These are phyloP conservation scores for Coelastrella sp. DNA, from an alignment of 139 green algal genomes.

Conservation along the genomic window DNA sequence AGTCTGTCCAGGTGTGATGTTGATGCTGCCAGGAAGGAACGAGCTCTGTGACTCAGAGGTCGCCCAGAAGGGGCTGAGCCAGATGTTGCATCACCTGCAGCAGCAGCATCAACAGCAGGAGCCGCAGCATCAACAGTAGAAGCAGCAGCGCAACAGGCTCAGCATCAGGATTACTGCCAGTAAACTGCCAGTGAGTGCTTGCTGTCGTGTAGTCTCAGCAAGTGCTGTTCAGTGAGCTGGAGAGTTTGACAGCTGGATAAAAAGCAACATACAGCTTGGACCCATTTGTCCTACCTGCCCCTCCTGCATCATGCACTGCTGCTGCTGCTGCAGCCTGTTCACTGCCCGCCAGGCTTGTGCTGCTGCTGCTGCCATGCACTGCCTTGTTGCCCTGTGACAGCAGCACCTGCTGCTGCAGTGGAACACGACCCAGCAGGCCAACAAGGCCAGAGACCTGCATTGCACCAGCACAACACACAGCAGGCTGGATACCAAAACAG, in stretches of 20 bases:
- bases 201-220: too few species aligned
- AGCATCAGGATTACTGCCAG: too few species aligned
- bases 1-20: background rate
- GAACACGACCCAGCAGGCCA: slow-evolving; percentile 38
- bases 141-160: too few species aligned
- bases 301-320: background rate
- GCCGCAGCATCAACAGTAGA: too few species aligned
- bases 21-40: background rate
- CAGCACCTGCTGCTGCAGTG: slow-evolving; percentile 25
- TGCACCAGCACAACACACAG: slow-evolving; percentile 38
- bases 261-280: background rate
- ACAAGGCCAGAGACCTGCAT: slow-evolving; percentile 55
- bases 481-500: slow-evolving; percentile 29
- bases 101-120: background rate
- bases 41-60: background rate
- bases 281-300: background rate
- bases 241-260: too few species aligned
- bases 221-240: too few species aligned
- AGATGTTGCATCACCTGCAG: background rate
- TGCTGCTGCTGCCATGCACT: slow-evolving; percentile 4
- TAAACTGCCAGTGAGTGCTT: too few species aligned
- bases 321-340: background rate
- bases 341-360: background rate
- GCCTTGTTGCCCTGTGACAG: slow-evolving; percentile 3
- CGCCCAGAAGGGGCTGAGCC: background rate